phyloP scores from a whole-genome alignment of 2,329 filamentous ascomycete species.

The Aspergillus candidus region DNA sequence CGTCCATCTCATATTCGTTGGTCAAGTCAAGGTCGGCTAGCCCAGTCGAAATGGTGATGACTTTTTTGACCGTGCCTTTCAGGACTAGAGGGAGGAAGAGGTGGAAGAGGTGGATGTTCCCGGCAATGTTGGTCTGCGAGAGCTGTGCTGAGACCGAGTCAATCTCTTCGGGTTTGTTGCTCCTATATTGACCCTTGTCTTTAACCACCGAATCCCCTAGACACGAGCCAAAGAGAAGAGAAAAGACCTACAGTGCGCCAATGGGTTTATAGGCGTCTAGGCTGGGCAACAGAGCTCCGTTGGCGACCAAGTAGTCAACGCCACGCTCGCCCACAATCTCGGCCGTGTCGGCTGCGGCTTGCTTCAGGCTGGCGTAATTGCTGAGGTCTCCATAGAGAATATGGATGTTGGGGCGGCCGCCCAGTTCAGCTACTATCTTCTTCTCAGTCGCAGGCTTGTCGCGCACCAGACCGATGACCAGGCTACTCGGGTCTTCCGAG shows the following conservation, averaged over 20 bases:
- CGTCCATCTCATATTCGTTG: slow-evolving; percentile 31
- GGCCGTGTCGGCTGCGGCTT: slow-evolving; percentile 16
- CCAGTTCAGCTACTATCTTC: slow-evolving; percentile 39
- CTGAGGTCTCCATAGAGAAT: slow-evolving; percentile 44
- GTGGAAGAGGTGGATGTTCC: slow-evolving; percentile 49
- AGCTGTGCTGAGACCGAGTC: slow-evolving; percentile 26
- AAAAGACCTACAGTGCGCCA: slow-evolving; percentile 34
- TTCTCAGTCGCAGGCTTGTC: slow-evolving; percentile 42
- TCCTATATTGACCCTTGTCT: slow-evolving; percentile 15
- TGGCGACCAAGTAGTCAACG: slow-evolving; percentile 51
- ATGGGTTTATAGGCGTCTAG: slow-evolving; percentile 29
- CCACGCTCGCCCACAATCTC: slow-evolving; percentile 17
- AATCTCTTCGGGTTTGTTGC: slow-evolving; percentile 27
- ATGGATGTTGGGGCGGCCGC: slow-evolving; percentile 38
- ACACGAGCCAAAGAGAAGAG: too few relatives aligned
- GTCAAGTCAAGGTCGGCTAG: slow-evolving; percentile 44
- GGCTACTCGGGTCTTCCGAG: slow-evolving; percentile 40
- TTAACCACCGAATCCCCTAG: neutral
- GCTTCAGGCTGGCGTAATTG: slow-evolving; percentile 35
- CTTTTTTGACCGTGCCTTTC: slow-evolving; percentile 49
- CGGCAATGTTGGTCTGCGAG: slow-evolving; percentile 48
- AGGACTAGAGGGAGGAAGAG: slow-evolving; percentile 49
- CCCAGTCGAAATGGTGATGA: slow-evolving; percentile 48
- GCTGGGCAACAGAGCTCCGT: slow-evolving; percentile 37
- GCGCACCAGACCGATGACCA: slow-evolving; percentile 45